These are phyloP conservation scores for Ogataea henricii DNA, from an alignment of 805 yeast species.

Conservation along the genomic window DNA sequence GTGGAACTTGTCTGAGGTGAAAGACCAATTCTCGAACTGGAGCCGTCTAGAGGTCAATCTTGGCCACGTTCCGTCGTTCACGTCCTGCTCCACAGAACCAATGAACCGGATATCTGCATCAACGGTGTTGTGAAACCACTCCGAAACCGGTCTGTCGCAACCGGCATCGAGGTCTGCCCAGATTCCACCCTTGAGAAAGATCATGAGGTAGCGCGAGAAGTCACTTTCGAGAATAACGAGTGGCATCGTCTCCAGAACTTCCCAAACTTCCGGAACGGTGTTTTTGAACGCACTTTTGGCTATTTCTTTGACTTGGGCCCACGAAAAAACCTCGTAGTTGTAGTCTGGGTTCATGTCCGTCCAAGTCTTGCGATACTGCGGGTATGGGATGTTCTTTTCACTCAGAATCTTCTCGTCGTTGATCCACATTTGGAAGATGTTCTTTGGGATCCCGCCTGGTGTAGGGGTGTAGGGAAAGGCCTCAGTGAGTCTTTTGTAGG, in stretches of 20 bases:
- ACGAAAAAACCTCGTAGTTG: conserved; percentile 71
- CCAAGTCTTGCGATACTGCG: conserved; percentile 61
- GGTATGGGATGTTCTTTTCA: conserved; percentile 48
- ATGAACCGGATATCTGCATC: conserved; percentile 61
- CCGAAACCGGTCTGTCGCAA: conserved; percentile 61
- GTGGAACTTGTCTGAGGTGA: conserved; percentile 81
- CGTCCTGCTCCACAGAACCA: conserved; percentile 90
- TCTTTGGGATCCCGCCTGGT: conserved; percentile 19
- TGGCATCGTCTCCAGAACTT: conserved; percentile 76
- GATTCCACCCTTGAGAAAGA: conserved; percentile 85
- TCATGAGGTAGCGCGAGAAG: conserved; percentile 79
- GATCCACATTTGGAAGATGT: conserved; percentile 25
- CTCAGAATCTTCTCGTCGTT: conserved; percentile 12
- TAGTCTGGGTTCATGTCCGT: conserved; percentile 53
- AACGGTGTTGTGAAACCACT: conserved; percentile 52
- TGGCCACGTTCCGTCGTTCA: conserved; percentile 86
- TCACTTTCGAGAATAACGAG: conserved; percentile 80
- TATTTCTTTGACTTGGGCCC: conserved; percentile 48
- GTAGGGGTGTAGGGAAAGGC: conserved; percentile 18
- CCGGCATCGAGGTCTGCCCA: conserved; percentile 86
- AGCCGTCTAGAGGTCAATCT: conserved; percentile 84
- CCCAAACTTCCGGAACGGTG: conserved; percentile 68
- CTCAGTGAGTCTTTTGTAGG: conserved; percentile 15
- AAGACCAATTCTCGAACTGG: conserved; percentile 94
- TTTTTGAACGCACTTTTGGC: conserved; percentile 54